Conservation (phyloP, 768 basidiomycete genomes). For the Russula vinacea region DNA sequence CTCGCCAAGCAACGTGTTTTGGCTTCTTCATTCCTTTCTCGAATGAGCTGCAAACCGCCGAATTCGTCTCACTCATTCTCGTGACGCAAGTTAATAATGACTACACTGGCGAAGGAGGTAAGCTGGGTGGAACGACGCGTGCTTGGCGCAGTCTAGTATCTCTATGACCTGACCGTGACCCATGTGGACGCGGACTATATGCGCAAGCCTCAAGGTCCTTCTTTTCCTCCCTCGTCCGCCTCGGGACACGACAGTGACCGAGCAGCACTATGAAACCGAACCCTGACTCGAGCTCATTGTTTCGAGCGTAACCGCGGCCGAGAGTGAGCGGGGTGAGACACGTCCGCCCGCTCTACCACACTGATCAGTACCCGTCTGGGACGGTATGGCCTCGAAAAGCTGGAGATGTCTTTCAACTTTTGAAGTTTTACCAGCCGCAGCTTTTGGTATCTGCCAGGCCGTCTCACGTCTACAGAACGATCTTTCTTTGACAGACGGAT, state of each 20-base stretch:
- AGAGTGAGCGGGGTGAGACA: neutral
- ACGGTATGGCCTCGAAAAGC: too few relatives aligned
- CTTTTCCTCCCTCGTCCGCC: neutral
- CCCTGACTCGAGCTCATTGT: slow-evolving; percentile 39
- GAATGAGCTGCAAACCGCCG: slow-evolving; percentile 2
- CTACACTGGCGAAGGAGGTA: slow-evolving; percentile 42
- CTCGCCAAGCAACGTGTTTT: slow-evolving; percentile 30
- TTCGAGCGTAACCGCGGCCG: slow-evolving; percentile 25
- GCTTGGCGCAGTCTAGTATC: slow-evolving; percentile 46
- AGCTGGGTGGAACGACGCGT: slow-evolving; percentile 42
- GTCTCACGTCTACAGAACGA: slow-evolving; percentile 51
- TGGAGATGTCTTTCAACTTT: slow-evolving; percentile 55
- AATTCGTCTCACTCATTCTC: slow-evolving; percentile 46
- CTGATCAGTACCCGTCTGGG: slow-evolving; percentile 44
- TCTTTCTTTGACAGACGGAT: slow-evolving; percentile 48
- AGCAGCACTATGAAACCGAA: slow-evolving; percentile 42
- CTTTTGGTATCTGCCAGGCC: slow-evolving; percentile 38
- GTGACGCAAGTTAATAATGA: slow-evolving; percentile 45
- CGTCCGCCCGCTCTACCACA: slow-evolving; percentile 47
- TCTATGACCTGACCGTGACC: slow-evolving; percentile 50
- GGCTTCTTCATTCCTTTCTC: slow-evolving; percentile 27
- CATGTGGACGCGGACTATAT: slow-evolving; percentile 49
- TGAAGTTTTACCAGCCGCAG: slow-evolving; percentile 48
- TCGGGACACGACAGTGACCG: neutral
- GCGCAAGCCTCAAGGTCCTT: slow-evolving; percentile 43